These are phyloP conservation scores for Leccinum olivaceopallidum DNA, from an alignment of 768 basidiomycete species.

Conservation along the genomic window DNA sequence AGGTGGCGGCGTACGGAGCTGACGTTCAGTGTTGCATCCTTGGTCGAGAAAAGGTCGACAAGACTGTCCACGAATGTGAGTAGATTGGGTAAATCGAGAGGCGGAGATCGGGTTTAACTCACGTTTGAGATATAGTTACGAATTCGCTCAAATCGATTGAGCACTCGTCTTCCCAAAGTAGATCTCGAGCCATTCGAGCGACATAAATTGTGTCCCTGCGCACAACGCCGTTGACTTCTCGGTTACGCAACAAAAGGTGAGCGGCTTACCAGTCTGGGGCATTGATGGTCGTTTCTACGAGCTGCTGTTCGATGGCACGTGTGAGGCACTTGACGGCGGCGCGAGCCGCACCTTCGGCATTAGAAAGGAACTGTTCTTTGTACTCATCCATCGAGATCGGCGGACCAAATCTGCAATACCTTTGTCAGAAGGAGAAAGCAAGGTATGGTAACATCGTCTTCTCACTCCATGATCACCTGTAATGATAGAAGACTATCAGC, in stretches of 20 bases:
- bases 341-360: constrained; percentile 65
- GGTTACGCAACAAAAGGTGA: constrained; percentile 8
- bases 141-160: constrained; percentile 80
- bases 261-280: constrained; percentile 85
- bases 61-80: constrained; percentile 52
- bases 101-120: constrained; percentile 36
- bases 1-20: constrained; percentile 65
- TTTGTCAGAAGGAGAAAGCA: constrained; percentile 12
- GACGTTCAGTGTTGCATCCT: constrained; percentile 60
- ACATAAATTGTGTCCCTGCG: constrained; percentile 86
- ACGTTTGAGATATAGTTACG: constrained; percentile 90
- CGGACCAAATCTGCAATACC: constrained; percentile 65
- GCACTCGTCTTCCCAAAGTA: constrained; percentile 87
- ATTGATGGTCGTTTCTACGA: constrained; percentile 82
- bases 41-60: constrained; percentile 82
- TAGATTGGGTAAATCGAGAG: constrained; percentile 16
- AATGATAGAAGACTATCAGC: constrained; percentile 19
- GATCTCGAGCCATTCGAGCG: constrained; percentile 89
- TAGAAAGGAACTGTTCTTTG: constrained; percentile 74
- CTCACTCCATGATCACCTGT: constrained; percentile 76
- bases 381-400: constrained; percentile 78
- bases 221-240: constrained; percentile 23
- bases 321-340: constrained; percentile 88
- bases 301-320: constrained; percentile 63
- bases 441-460: constrained; percentile 11